These are phyloP conservation scores for Endocarpon pusillum DNA, from an alignment of 495 filamentous ascomycete genomes.

Conservation along the genomic window DNA sequence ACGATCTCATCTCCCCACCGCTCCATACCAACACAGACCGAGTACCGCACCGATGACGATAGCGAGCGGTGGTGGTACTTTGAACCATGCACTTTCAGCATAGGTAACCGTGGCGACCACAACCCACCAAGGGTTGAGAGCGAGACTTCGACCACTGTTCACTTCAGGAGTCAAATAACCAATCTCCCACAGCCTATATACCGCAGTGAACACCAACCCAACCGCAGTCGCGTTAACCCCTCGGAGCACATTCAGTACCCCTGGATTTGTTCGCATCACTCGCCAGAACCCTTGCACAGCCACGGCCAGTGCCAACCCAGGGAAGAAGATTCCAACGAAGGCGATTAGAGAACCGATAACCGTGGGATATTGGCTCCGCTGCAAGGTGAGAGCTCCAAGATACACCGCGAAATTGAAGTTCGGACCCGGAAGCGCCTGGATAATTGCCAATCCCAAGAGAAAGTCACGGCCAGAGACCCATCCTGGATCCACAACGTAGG, in stretches of 20 bases:
- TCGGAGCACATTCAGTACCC: slow-evolving; percentile 39
- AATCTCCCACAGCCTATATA: slow-evolving; percentile 71
- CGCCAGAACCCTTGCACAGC: slow-evolving; percentile 59
- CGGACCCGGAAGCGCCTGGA: slow-evolving; percentile 69
- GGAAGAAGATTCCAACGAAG: slow-evolving; percentile 53
- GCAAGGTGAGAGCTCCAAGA: slow-evolving; percentile 44
- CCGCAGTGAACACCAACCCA: slow-evolving; percentile 66
- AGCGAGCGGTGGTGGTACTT: slow-evolving; percentile 37
- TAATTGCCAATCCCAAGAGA: slow-evolving; percentile 64
- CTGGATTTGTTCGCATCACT: slow-evolving; percentile 32
- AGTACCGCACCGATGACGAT: slow-evolving; percentile 49
- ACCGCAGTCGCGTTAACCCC: slow-evolving; percentile 66
- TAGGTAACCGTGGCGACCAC: slow-evolving; percentile 46
- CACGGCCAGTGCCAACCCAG: slow-evolving; percentile 47
- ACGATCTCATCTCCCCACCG: slow-evolving; percentile 22
- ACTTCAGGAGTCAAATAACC: slow-evolving; percentile 42
- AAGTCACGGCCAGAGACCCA: slow-evolving; percentile 72
- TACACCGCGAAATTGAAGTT: slow-evolving; percentile 85
- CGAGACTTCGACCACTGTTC: slow-evolving; percentile 37
- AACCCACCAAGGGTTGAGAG: slow-evolving; percentile 59
- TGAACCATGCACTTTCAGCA: slow-evolving; percentile 45
- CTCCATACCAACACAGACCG: slow-evolving; percentile 50
- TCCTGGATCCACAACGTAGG: slow-evolving; percentile 63
- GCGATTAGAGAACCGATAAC: slow-evolving; percentile 45
- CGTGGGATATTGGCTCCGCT: slow-evolving; percentile 19